phyloP scores from a whole-genome alignment of 306 rosid genomes.

The Quercus aquifolioides region DNA sequence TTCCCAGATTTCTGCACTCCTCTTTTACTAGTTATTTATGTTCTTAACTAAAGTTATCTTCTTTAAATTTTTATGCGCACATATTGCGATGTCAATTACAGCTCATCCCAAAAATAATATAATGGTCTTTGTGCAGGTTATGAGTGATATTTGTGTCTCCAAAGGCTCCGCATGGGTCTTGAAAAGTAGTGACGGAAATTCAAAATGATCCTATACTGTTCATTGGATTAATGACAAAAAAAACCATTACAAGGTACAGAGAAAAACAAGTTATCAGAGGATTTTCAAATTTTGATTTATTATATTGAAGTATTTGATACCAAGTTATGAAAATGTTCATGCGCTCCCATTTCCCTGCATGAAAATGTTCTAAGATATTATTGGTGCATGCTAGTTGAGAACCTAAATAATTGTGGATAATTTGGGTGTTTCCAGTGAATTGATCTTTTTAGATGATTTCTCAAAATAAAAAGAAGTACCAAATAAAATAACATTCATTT shows the following conservation, averaged over 20 bases:
- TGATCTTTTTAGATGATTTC: neutral
- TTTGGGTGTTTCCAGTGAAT: neutral
- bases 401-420: neutral
- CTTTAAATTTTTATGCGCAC: neutral
- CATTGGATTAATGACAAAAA: neutral
- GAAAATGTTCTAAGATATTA: neutral
- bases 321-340: neutral
- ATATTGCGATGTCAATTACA: neutral
- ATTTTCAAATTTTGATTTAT: neutral
- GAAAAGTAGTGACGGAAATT: slow-evolving; percentile 59
- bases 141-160: slow-evolving; percentile 66
- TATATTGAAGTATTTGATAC: neutral
- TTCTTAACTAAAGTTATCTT: neutral
- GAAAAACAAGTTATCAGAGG: neutral
- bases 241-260: neutral
- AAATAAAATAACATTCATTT: neutral
- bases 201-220: slow-evolving; percentile 21
- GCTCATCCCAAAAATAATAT: neutral
- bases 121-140: slow-evolving; percentile 50
- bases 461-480: neutral
- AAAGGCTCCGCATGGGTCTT: slow-evolving; percentile 67
- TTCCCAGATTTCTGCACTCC: too few relatives aligned
- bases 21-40: neutral
- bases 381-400: neutral
- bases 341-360: neutral